Percentiles rank a stretch among this genome's conserved stretches.
Conservation (phyloP, 306 rosid genomes). For the Corylus americana region DNA sequence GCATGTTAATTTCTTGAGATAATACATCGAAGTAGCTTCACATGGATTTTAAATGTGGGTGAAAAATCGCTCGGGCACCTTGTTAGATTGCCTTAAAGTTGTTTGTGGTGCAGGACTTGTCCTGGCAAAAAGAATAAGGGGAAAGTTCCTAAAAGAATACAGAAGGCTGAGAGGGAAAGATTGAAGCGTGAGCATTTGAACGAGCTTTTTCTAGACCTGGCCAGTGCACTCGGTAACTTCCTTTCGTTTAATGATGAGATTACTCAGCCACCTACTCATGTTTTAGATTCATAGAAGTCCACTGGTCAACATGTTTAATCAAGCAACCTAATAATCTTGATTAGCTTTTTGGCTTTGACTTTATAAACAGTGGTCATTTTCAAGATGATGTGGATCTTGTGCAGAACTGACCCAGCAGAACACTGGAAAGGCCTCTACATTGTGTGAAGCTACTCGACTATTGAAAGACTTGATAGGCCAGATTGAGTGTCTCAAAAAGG, state of each 20-base stretch:
- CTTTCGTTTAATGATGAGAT: neutral
- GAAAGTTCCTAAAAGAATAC: conserved; percentile 76
- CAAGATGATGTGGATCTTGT: conserved; percentile 14
- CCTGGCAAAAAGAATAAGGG: conserved; percentile 45
- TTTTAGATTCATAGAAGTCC: conserved; percentile 15
- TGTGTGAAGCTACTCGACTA: conserved; percentile 63
- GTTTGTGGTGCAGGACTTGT: conserved; percentile 54
- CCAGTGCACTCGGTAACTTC: conserved; percentile 68
- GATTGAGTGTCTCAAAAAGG: conserved; percentile 67
- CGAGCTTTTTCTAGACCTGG: conserved; percentile 80
- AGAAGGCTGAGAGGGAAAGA: conserved; percentile 95
- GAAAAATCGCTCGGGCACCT: conserved; percentile 18
- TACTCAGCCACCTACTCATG: conserved; percentile 14
- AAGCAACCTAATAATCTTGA: conserved; percentile 8
- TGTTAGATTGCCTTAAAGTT: conserved; percentile 26
- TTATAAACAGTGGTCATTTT: neutral
- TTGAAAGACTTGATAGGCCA: conserved; percentile 67
- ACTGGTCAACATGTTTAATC: conserved; percentile 12
- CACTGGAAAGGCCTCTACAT: conserved; percentile 70
- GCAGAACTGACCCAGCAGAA: conserved; percentile 61
- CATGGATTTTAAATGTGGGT: conserved; percentile 18
- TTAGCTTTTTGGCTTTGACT: neutral
- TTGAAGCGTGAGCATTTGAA: conserved; percentile 88
- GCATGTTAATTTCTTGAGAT: conserved; percentile 12
- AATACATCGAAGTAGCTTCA: conserved; percentile 12